Conservation (phyloP, 805 yeast genomes). For the Ogataea degrootiae region DNA sequence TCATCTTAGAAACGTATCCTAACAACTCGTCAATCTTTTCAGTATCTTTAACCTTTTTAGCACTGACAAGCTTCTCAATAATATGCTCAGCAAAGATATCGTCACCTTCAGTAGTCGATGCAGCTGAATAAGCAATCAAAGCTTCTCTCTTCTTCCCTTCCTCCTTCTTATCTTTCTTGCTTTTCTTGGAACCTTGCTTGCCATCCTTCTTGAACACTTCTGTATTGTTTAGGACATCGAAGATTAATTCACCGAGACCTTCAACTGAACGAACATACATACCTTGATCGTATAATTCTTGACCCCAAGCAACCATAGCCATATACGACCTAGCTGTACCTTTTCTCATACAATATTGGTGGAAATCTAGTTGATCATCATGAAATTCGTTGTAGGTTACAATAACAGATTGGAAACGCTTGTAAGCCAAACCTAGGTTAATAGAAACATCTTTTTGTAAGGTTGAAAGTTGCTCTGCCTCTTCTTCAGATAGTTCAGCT, state of each 20-base stretch:
- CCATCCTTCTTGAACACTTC: slow-evolving; percentile 15
- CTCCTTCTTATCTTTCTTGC: slow-evolving; percentile 53
- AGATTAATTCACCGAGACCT: slow-evolving; percentile 58
- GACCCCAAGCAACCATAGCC: slow-evolving; percentile 79
- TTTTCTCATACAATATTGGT: slow-evolving; percentile 81
- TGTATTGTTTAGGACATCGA: slow-evolving; percentile 33
- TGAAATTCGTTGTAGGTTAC: slow-evolving; percentile 66
- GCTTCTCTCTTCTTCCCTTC: slow-evolving; percentile 51
- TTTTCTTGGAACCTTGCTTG: slow-evolving; percentile 17
- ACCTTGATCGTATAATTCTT: slow-evolving; percentile 62
- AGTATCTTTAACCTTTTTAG: slow-evolving; percentile 29
- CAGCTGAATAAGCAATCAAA: slow-evolving; percentile 39
- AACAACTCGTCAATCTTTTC: slow-evolving; percentile 35
- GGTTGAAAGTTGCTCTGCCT: slow-evolving; percentile 11
- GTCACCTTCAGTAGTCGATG: slow-evolving; percentile 36
- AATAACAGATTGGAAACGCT: slow-evolving; percentile 65
- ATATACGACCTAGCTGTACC: slow-evolving; percentile 86
- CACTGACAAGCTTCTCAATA: slow-evolving; percentile 22
- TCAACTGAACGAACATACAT: slow-evolving; percentile 63
- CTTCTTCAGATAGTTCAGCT: slow-evolving; percentile 27
- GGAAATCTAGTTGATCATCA: slow-evolving; percentile 92
- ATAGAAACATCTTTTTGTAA: slow-evolving; percentile 28
- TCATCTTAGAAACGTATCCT: slow-evolving; percentile 31
- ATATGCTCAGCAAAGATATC: slow-evolving; percentile 56
- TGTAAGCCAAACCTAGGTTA: slow-evolving; percentile 67